Conservation (phyloP, 495 filamentous ascomycete species). For the Cercophora samala region DNA sequence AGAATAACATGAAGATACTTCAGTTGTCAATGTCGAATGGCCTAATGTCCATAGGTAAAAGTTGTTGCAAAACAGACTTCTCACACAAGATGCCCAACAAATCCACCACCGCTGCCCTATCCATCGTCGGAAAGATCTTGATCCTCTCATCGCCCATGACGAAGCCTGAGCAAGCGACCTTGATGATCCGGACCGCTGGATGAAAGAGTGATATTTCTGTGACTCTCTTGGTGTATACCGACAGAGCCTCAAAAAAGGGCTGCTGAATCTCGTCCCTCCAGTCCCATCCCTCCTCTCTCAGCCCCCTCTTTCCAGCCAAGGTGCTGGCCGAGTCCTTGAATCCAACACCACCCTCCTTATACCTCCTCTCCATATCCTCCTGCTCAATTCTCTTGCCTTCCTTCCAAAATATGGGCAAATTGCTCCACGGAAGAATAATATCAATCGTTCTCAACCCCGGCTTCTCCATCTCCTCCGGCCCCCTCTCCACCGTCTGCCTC, state of each 20-base stretch:
- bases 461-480: conserved; percentile 2
- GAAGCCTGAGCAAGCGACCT: conserved; percentile 46
- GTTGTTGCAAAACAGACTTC: conserved; percentile 14
- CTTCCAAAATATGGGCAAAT: conserved; percentile 28
- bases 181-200: conserved; percentile 40
- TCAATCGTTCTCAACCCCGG: conserved; percentile 43
- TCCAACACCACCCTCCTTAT: conserved; percentile 21
- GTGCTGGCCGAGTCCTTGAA: conserved; percentile 33
- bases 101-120: conserved; percentile 13
- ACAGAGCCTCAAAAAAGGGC: conserved; percentile 46
- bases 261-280: conserved; percentile 32
- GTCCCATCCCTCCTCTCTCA: conserved; percentile 46
- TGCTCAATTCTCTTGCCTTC: conserved; percentile 4
- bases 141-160: conserved; percentile 42
- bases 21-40: too few species aligned
- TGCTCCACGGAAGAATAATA: conserved; percentile 38
- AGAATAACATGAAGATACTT: too few species aligned
- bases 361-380: conserved; percentile 12
- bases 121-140: conserved; percentile 38
- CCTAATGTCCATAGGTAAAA: too few species aligned
- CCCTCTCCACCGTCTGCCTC: neutral
- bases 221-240: conserved; percentile 39
- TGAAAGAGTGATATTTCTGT: conserved; percentile 45
- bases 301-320: conserved; percentile 31
- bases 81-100: conserved; percentile 20